Evolutionary conservation across 2,329 filamentous ascomycete genomes (phyloP).

Genomic region (Nigrospora oryzae): DNA sequence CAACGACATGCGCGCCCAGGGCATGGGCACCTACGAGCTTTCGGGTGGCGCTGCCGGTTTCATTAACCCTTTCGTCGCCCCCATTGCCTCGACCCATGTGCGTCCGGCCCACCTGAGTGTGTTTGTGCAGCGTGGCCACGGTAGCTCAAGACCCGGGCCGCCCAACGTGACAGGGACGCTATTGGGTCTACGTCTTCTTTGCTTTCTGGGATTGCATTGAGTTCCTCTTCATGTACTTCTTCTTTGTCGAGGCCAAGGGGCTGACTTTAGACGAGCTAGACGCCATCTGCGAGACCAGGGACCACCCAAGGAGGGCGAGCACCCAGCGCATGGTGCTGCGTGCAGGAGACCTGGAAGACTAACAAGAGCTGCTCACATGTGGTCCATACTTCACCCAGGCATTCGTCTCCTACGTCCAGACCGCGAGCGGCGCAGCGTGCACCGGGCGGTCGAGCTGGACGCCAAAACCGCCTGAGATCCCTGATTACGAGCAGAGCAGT

Average conservation of each 20-base stretch:
- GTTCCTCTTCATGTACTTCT: slow-evolving; percentile 45
- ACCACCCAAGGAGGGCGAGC: background rate
- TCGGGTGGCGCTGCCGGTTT: slow-evolving; percentile 27
- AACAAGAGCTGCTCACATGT: too few species aligned
- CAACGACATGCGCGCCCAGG: slow-evolving; percentile 28
- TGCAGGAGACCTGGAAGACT: too few species aligned
- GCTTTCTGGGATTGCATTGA: slow-evolving; percentile 48
- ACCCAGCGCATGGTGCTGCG: background rate
- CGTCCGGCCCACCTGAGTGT: slow-evolving; percentile 6
- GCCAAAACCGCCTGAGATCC: too few species aligned
- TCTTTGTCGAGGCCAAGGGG: slow-evolving; percentile 53
- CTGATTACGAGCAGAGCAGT: too few species aligned
- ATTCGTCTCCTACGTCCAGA: too few species aligned
- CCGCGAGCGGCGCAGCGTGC: too few species aligned
- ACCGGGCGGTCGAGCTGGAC: too few species aligned
- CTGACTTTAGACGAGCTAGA: slow-evolving; percentile 56
- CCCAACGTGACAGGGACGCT: slow-evolving; percentile 1
- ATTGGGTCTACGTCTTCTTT: slow-evolving; percentile 42
- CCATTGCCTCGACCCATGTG: slow-evolving; percentile 17
- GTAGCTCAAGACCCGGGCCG: slow-evolving; percentile 7
- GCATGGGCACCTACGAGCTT: slow-evolving; percentile 25
- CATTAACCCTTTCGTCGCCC: slow-evolving; percentile 22
- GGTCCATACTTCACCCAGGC: too few species aligned
- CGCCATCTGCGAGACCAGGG: background rate
- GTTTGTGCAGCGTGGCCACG: background rate